These are phyloP conservation scores for Tephrocybe rancida DNA, from an alignment of 768 basidiomycete species.

Conservation along the genomic window DNA sequence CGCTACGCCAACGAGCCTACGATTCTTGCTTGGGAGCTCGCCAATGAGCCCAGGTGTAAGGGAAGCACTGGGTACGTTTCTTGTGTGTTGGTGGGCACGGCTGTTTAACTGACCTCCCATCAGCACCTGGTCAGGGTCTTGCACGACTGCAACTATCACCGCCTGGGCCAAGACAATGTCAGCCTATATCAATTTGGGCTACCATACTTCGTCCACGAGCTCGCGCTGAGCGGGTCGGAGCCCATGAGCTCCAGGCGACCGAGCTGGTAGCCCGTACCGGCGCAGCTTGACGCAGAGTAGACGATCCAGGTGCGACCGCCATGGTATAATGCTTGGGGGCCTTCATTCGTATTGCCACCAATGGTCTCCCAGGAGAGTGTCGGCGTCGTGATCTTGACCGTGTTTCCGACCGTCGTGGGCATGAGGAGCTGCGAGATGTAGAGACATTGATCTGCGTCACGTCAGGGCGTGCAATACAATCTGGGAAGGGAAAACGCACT, in stretches of 20 bases:
- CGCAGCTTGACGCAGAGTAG: conserved; percentile 33
- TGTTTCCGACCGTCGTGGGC: conserved; percentile 31
- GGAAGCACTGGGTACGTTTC: conserved; percentile 39
- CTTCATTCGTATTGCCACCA: conserved; percentile 35
- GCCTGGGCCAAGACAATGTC: conserved; percentile 16
- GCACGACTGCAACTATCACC: conserved; percentile 16
- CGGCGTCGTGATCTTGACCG: conserved; percentile 34
- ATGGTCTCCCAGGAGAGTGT: conserved; percentile 33
- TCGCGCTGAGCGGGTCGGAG: conserved; percentile 29
- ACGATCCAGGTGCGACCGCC: conserved; percentile 34
- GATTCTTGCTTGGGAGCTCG: no score
- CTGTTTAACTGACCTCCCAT: background rate
- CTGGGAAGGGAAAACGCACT: no score
- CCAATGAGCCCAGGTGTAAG: conserved; percentile 46
- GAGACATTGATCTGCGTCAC: conserved; percentile 37
- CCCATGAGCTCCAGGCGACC: conserved; percentile 33
- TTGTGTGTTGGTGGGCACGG: background rate
- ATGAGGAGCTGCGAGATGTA: conserved; percentile 33
- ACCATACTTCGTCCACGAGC: conserved; percentile 31
- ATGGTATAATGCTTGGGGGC: conserved; percentile 31
- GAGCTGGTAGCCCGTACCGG: conserved; percentile 31
- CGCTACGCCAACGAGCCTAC: conserved; percentile 59
- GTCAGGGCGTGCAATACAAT: no score
- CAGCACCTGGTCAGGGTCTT: conserved; percentile 17
- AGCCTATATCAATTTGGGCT: conserved; percentile 22